Evolutionary conservation across 1,139 yeast genomes (phyloP).

Genomic region (Pneumocystis oryctolagi): DNA sequence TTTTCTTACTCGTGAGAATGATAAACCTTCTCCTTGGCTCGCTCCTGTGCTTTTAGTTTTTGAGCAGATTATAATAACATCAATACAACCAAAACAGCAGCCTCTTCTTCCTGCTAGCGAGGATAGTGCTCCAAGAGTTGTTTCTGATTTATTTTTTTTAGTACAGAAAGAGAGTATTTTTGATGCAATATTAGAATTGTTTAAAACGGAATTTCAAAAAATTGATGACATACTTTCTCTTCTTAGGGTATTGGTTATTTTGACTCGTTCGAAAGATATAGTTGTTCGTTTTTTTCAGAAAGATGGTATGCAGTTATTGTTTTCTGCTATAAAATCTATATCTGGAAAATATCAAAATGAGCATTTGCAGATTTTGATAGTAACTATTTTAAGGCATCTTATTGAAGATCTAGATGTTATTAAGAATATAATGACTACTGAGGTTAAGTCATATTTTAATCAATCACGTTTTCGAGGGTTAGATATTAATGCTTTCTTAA

Average conservation of each 20-base stretch:
- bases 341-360: conserved; percentile 20
- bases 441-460: conserved; percentile 25
- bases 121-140: conserved; percentile 2
- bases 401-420: conserved; percentile 48
- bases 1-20: conserved; percentile 16
- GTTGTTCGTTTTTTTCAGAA: conserved; percentile 34
- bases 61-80: conserved; percentile 21
- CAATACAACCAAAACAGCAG: conserved; percentile 13
- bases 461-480: conserved; percentile 13
- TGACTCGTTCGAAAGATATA: conserved; percentile 32
- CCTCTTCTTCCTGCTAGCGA: neutral
- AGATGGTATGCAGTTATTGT: conserved; percentile 26
- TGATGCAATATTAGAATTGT: conserved; percentile 1
- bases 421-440: conserved; percentile 31
- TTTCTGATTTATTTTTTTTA: conserved; percentile 4
- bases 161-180: neutral
- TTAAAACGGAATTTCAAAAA: conserved; percentile 1
- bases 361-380: conserved; percentile 22
- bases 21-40: conserved; percentile 20
- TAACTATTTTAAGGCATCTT: conserved; percentile 47
- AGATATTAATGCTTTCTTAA: conserved; percentile 40
- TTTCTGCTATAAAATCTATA: conserved; percentile 21
- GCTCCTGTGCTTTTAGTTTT: conserved; percentile 23
- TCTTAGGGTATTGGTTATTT: conserved; percentile 39
- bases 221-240: conserved; percentile 24